These are phyloP conservation scores for Cryptococcus jaspeensis DNA, from an alignment of 1,284 basidiomycete species.

Conservation along the genomic window DNA sequence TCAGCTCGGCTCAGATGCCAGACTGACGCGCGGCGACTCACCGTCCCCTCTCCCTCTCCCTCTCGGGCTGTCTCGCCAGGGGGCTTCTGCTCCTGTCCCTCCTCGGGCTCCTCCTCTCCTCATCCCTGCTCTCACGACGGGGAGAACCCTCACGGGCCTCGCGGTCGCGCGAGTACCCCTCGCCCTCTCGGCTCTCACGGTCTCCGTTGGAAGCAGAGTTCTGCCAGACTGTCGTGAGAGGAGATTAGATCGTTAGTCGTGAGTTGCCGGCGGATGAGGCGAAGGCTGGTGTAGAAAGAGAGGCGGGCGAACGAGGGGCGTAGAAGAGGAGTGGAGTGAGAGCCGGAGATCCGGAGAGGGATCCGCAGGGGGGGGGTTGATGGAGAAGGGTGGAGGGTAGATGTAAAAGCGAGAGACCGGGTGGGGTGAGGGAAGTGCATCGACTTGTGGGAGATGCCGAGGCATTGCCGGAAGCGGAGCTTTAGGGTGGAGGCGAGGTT, in stretches of 20 bases:
- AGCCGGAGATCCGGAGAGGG: neutral
- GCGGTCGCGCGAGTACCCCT: neutral
- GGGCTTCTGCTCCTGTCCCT: constrained; percentile 34
- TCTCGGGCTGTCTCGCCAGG: constrained; percentile 24
- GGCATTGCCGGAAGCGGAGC: no score
- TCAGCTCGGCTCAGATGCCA: neutral
- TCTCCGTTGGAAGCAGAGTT: constrained; percentile 22
- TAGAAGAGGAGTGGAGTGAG: neutral
- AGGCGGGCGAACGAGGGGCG: neutral
- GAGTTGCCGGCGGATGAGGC: constrained; percentile 9
- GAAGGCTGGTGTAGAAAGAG: neutral
- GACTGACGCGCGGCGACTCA: constrained; percentile 14
- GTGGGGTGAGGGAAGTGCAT: no score
- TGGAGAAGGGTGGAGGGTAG: no score
- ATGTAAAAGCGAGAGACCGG: neutral
- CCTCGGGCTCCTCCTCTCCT: constrained; percentile 21
- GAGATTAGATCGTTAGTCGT: constrained; percentile 7
- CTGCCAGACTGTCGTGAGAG: constrained; percentile 40
- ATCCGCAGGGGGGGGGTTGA: constrained; percentile 2
- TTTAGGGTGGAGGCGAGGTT: no score
- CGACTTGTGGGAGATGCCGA: no score
- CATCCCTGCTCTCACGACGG: constrained; percentile 22
- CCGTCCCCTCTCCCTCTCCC: constrained; percentile 27
- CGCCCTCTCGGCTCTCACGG: no score
- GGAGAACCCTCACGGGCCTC: constrained; percentile 30